Evolutionary conservation across 139 green algal species (phyloP).

Genomic region (Chlamydomonas schloesseri): DNA sequence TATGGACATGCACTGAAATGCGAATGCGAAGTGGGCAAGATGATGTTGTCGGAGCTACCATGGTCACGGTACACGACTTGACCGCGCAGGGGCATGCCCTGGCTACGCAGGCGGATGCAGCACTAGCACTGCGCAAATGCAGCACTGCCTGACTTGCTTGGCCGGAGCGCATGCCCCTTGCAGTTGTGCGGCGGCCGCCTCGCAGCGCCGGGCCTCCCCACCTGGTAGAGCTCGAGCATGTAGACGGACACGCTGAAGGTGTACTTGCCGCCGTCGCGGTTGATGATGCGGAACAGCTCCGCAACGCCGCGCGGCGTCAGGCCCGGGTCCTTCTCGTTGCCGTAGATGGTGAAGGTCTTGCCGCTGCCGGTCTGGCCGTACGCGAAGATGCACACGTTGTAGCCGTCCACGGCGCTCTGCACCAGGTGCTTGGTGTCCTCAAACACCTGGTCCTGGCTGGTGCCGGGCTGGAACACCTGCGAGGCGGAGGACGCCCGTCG

Average conservation of each 20-base stretch:
- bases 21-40: too few relatives aligned
- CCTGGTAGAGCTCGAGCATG: conserved; percentile 99
- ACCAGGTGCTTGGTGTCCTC: conserved; percentile 97
- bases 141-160: too few relatives aligned
- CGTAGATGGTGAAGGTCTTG: conserved; percentile 96
- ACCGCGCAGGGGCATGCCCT: too few relatives aligned
- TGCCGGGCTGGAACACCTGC: conserved; percentile 75
- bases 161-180: too few relatives aligned
- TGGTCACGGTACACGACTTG: too few relatives aligned
- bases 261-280: conserved; percentile 74
- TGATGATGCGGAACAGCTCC: conserved; percentile 85
- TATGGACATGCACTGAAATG: too few relatives aligned
- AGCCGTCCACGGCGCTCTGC: conserved; percentile 89
- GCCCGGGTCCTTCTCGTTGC: conserved; percentile 75
- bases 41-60: too few relatives aligned
- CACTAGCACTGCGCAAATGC: too few relatives aligned
- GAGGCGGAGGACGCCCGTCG: neutral
- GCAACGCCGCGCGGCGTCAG: conserved; percentile 89
- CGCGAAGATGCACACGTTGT: conserved; percentile 94
- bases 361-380: conserved; percentile 84
- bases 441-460: conserved; percentile 92
- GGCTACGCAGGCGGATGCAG: too few relatives aligned
- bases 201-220: too few relatives aligned
- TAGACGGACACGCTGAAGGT: conserved; percentile 86
- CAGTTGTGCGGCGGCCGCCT: too few relatives aligned